Evolutionary conservation across 2,329 filamentous ascomycete species (phyloP), one percentile per base, ranked within the genome.

Genomic region (Sarocladium oryzae): DNA sequence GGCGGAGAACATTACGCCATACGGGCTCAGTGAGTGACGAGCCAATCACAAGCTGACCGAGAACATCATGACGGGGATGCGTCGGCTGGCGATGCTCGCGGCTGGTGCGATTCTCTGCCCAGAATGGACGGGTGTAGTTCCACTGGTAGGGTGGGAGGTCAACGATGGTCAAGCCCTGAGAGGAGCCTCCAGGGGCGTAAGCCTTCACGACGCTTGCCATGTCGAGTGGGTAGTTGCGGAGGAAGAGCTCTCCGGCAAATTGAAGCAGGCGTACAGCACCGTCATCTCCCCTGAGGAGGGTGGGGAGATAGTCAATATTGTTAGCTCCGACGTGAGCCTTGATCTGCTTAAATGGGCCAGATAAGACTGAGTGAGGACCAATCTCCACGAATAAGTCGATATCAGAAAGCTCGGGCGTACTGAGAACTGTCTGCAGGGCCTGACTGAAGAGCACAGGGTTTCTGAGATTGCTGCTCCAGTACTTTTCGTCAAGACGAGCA

Each of bases 361-460:
- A 69, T 3, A 77, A 65, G 0, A 71, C 73, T 1, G 73, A 67
- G 56, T 77, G 74, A 2, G 74, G 73, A 0, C 74, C 74, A 6
- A 77, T 56, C 55, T 77, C 74, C 2, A 66, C 23, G 9, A 56
- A 53, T 0, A 60, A 13, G 24, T 55, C 43, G 1, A 56, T n/a
- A 7, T 8, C 8, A 9, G 4, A 5, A 7, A 32, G 28, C 28
- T 32, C 28, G 13, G 28, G 28, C 7, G 28, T 32, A 32, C 28
- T 38, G 8, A 21, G 15, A 45, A 7, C 18, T 16, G 18, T 41
- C 38, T 41, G 6, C 0, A 58, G 23, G 2, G 62, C 61, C 1
- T 54, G n/a, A 0, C 56, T 51, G 48, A 64, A 64, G 0, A 59
- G 32, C 0, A 64, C 62, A 1, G 60, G 36, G 1, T 56, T 51